Evolutionary conservation across 345 rosid genomes (phyloP).

Genomic region (Anacardium occidentale): DNA sequence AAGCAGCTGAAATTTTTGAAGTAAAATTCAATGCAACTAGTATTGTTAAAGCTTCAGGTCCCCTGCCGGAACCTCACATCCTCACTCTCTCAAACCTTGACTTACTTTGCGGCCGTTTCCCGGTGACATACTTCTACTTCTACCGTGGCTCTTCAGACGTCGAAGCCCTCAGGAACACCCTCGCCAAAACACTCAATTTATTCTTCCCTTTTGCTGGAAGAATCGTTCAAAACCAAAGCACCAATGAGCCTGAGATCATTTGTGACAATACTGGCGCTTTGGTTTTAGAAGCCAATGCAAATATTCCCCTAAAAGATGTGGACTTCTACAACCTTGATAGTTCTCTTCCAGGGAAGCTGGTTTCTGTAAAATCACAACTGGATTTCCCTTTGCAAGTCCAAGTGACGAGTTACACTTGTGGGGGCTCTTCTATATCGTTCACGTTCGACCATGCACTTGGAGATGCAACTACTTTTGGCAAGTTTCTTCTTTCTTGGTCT

Average conservation of each 20-base stretch:
- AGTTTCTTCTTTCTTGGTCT: slow-evolving; percentile 67
- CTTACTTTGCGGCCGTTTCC: slow-evolving; percentile 86
- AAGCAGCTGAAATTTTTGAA: slow-evolving; percentile 24
- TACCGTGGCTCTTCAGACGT: slow-evolving; percentile 35
- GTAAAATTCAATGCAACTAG: slow-evolving; percentile 43
- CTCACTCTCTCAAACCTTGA: slow-evolving; percentile 77
- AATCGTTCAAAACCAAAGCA: slow-evolving; percentile 44
- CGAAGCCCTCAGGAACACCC: slow-evolving; percentile 47
- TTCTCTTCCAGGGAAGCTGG: slow-evolving; percentile 54
- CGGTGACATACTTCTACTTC: slow-evolving; percentile 76
- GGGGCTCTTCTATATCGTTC: slow-evolving; percentile 68
- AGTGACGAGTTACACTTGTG: slow-evolving; percentile 53
- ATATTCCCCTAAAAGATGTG: slow-evolving; percentile 39
- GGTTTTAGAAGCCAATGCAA: slow-evolving; percentile 57
- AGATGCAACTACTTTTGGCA: slow-evolving; percentile 67
- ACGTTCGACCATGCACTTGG: slow-evolving; percentile 89
- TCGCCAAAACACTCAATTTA: slow-evolving; percentile 47
- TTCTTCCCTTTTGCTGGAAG: slow-evolving; percentile 77
- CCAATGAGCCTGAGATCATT: slow-evolving; percentile 57
- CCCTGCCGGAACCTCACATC: slow-evolving; percentile 24
- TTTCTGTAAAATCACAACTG: slow-evolving; percentile 25
- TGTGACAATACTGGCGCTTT: slow-evolving; percentile 69
- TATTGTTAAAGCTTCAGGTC: slow-evolving; percentile 46
- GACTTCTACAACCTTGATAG: slow-evolving; percentile 55
- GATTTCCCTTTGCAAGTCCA: slow-evolving; percentile 63